phyloP scores from a whole-genome alignment of 2,329 filamentous ascomycete species.

The Parascedosporium putredinis region DNA sequence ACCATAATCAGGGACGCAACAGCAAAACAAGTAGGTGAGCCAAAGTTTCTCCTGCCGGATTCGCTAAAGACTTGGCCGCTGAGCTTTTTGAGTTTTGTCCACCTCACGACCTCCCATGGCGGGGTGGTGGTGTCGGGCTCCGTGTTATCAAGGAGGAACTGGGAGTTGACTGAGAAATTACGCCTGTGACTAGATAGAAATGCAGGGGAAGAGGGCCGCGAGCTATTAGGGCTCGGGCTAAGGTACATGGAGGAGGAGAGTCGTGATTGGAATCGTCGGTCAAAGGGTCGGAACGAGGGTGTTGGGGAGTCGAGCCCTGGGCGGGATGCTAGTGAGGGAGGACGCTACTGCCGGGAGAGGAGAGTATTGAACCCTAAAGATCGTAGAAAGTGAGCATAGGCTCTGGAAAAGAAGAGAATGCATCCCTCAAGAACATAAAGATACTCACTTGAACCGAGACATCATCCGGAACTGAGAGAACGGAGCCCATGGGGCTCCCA shows the following conservation, averaged over 20 bases:
- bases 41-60: constrained; percentile 83
- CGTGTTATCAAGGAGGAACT: constrained; percentile 49
- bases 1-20: constrained; percentile 82
- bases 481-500: constrained; percentile 57
- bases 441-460: constrained; percentile 65
- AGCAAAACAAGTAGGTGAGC: constrained; percentile 77
- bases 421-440: not conserved
- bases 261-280: constrained; percentile 85
- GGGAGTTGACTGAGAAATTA: constrained; percentile 67
- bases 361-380: constrained; percentile 46
- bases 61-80: constrained; percentile 88
- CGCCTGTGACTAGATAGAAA: constrained; percentile 70
- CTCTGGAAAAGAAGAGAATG: not conserved
- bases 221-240: constrained; percentile 28
- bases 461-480: constrained; percentile 69
- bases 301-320: constrained; percentile 59
- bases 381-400: not conserved
- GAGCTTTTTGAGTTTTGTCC: constrained; percentile 87
- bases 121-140: constrained; percentile 63
- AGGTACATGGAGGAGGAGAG: constrained; percentile 51
- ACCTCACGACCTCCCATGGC: constrained; percentile 94
- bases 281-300: constrained; percentile 83
- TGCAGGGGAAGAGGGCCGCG: constrained; percentile 66
- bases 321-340: constrained; percentile 60
- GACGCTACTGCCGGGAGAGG: constrained; percentile 64